Conservation (phyloP, 2,329 filamentous ascomycete genomes). For the Camillea tinctor region DNA sequence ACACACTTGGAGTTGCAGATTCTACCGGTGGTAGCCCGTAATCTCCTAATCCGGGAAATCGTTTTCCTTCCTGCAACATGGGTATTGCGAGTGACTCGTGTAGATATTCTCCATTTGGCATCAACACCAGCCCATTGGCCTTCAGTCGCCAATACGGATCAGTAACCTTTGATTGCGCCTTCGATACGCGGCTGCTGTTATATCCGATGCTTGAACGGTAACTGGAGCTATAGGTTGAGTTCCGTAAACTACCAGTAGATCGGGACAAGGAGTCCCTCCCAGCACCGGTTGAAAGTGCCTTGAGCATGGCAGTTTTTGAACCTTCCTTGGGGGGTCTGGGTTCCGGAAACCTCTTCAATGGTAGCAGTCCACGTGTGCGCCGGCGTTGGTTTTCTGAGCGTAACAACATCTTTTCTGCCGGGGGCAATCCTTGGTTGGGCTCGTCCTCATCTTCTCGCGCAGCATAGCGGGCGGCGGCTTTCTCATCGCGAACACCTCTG, state of each 20-base stretch:
- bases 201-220: constrained; percentile 33
- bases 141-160: constrained; percentile 39
- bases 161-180: constrained; percentile 27
- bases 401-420: constrained; percentile 22
- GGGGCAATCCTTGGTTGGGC: constrained; percentile 8
- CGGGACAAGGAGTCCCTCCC: constrained; percentile 29
- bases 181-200: constrained; percentile 34
- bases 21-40: constrained; percentile 33
- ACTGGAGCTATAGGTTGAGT: constrained; percentile 35
- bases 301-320: constrained; percentile 32
- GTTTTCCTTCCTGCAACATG: constrained; percentile 41
- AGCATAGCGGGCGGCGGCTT: constrained; percentile 25
- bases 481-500: constrained; percentile 26
- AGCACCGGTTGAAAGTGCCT: constrained; percentile 23
- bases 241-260: constrained; percentile 31
- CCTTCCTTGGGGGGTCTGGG: constrained; percentile 27
- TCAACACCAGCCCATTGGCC: constrained; percentile 43
- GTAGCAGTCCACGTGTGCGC: constrained; percentile 26
- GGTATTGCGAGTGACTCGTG: constrained; percentile 51
- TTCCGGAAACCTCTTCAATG: constrained; percentile 26
- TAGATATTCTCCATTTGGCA: constrained; percentile 53
- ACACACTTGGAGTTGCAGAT: constrained; percentile 20
- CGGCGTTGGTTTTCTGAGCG: constrained; percentile 31
- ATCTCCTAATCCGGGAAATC: constrained; percentile 37
- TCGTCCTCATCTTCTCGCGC: constrained; percentile 18